phyloP scores from a whole-genome alignment of 805 yeast species.

The Candida maesae region DNA sequence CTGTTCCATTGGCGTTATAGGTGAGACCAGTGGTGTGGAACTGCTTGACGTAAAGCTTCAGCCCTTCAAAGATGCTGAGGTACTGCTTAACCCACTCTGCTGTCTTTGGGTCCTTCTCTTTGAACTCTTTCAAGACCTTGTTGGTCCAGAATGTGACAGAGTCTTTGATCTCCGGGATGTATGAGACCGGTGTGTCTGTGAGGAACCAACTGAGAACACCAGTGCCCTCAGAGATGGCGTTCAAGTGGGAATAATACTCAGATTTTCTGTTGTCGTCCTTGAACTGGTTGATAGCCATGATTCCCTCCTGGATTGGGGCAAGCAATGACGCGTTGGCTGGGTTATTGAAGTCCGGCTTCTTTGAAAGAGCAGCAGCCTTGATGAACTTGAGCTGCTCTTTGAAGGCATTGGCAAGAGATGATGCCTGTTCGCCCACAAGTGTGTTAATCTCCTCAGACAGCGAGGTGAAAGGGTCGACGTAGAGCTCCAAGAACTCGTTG shows the following conservation, averaged over 20 bases:
- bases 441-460: slow-evolving; percentile 53
- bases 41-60: slow-evolving; percentile 71
- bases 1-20: slow-evolving; percentile 66
- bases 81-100: slow-evolving; percentile 79
- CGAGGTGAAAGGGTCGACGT: slow-evolving; percentile 57
- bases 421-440: slow-evolving; percentile 53
- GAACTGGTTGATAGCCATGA: slow-evolving; percentile 53
- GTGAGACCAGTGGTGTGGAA: slow-evolving; percentile 80
- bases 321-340: slow-evolving; percentile 53
- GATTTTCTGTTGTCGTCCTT: slow-evolving; percentile 77
- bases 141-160: slow-evolving; percentile 94
- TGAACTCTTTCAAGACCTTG: slow-evolving; percentile 80
- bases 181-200: slow-evolving; percentile 67
- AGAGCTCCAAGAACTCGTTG: slow-evolving; percentile 47
- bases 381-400: slow-evolving; percentile 55
- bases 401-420: slow-evolving; percentile 48
- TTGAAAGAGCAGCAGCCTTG: slow-evolving; percentile 52
- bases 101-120: slow-evolving; percentile 63
- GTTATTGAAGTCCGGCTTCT: slow-evolving; percentile 60
- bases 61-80: slow-evolving; percentile 59
- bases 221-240: slow-evolving; percentile 83
- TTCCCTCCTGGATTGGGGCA: slow-evolving; percentile 61
- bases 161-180: slow-evolving; percentile 80
- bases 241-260: slow-evolving; percentile 63
- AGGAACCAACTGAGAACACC: slow-evolving; percentile 92